Base-by-base conservation (phyloP, 345 rosid species). In the Carallia pectinifolia region DNA sequence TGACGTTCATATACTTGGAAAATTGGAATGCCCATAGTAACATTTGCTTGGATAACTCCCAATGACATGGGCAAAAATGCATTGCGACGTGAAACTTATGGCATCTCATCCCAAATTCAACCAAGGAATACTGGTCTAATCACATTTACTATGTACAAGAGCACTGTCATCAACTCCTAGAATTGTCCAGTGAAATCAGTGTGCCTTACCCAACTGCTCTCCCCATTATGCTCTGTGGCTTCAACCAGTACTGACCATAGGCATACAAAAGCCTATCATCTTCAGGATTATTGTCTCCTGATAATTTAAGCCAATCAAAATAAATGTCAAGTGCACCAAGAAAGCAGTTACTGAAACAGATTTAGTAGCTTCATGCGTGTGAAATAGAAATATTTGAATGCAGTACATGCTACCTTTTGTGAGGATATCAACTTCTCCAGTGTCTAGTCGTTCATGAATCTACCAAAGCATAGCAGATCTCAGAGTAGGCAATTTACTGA, bases 251-350 rank as follows among this genome's bases (percentile, higher is more conserved):
- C 80, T 92, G 97, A 58, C 97, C 96, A 70, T 87, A 81, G 62
- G 97, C 97, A 82, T 90, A 92, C 17, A 95, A 81, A 77, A 85
- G 82, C 77, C 98, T 86, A 52, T 96, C 98, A 81, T 95, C 93
- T 61, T 78, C 87, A 61, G 81, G 70, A 81, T 95, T 95, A 74
- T 88, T 90, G 77, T 95, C 99, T 38, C 71, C 76, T 66, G 71
- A 61, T 61, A 50, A 81, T 74, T 36, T 50, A 13, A 74, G 30
- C n/a, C 61, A 30, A 40, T n/a, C 6, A 7, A 61, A 54, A 44
- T 44, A 30, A 69, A 39, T n/a, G 52, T 55, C 71, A 34, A 34
- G 55, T 7, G 12, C 38, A 58, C 34, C 1, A 44, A 65, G 17
- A 62, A 29, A 27, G 23, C 70, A 27, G 38, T 15, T 31, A 18